Evolutionary conservation across 2,329 filamentous ascomycete species (phyloP), one percentile per base, ranked within the genome.

Genomic region (Colletotrichum tropicicola): DNA sequence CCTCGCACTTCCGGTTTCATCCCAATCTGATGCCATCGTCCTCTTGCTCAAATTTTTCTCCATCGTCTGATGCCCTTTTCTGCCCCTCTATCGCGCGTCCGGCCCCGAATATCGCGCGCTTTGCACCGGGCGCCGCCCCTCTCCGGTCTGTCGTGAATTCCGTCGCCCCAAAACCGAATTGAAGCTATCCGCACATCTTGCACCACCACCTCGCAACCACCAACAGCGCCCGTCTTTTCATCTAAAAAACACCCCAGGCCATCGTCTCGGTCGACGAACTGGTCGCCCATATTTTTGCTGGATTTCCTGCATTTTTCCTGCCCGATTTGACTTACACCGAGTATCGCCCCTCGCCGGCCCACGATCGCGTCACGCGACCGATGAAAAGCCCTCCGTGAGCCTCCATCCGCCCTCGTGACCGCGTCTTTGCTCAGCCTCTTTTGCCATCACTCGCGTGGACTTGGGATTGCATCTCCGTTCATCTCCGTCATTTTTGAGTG

Each of bases 101-200:
- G 15, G 55, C 15, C 51, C 44, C 52, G 12, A 27, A 45, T 45
- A 67, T 58, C 51, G 48, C 61, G 43, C 28, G 12, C 35, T 39
- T 25, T 13, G 13, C 17, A 21, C 35, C 56, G 43, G 15, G 13
- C 30, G 30, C n/a, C n/a, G 25, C 8, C 30, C 9, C 3, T 44
- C 19, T 12, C 15, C n/a, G 39, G 28, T 35, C 54, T 19, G 41
- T 51, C 32, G 13, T 43, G 65, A 43, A 44, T 45, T 52, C 51
- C 44, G 47, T 32, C 39, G 45, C 49, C 49, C 53, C 51, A 25
- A 45, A 32, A 28, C 35, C 27, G 27, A 55, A 67, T 61, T 67
- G 65, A 67, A 66, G 65, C 65, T 67, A 67, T 67, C 65, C 65
- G 56, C 65, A 62, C 61, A 61, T 62, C 17, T 52, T 60, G 61